Base-by-base conservation (phyloP, 495 filamentous ascomycete species). In the Neurospora sp. region DNA sequence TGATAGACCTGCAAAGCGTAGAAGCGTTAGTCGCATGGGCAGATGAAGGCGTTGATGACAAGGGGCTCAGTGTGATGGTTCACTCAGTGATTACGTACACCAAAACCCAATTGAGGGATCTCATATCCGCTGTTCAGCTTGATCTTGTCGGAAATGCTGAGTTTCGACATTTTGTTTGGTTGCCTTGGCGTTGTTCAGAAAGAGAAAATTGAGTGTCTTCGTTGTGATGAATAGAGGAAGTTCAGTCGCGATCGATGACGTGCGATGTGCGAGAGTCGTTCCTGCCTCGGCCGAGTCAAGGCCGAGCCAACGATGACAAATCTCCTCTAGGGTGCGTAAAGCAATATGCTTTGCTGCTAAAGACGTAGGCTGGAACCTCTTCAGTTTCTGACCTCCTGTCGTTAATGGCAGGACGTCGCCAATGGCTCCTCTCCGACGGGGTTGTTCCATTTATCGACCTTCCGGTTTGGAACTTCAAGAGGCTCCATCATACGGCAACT, bases 101-200 rank as follows among this genome's bases (percentile, higher is more conserved):
- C 92, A 76, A 89, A 94, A 3, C 93, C 93, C 44, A 95, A 76
- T 10, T 86, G 80, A 0, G 93, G 93, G 44, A 96, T 93, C 72
- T 93, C 88, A 79, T 90, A 90, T 71, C 93, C 93, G 65, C 92
- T 93, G 74, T 88, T 88, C 81, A 95, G 83, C 77, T 88, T 90
- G 75, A 90, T 83, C 44, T 85, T 91, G 16, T 89, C 89, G 74
- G 90, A 86, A 77, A 94, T 85, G 35, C 81, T 85, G 41, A 91
- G 82, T 10, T 82, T 75, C 4, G 90, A 81, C 90, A 92, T 92
- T 69, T 41, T 81, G 74, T 74, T 48, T 16, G 39, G 10, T 22
- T 61, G 14, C 27, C 27, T 65, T 18, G 14, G 12, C 7, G 53
- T 65, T 35, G 22, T 35, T 37, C 2, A 16, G 53, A 2, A 65